Base-by-base conservation (phyloP, 2,329 filamentous ascomycete genomes). In the Didymellaceae sp. region DNA sequence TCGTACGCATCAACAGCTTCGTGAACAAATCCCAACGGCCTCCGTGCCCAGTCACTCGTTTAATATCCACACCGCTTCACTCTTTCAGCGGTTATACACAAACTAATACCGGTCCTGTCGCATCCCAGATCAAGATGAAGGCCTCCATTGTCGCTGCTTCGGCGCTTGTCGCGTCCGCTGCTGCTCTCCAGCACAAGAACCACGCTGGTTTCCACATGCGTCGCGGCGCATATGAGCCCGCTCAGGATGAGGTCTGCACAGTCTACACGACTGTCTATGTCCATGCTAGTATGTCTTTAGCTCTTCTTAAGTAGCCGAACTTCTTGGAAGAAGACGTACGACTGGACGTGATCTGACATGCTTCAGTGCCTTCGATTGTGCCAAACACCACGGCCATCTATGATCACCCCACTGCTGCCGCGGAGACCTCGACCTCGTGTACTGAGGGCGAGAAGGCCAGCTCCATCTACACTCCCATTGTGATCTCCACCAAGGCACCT, bases 351-450 rank as follows among this genome's bases (percentile, higher is more conserved):
- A 56, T n/a, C 62, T 65, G 30, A 65, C 48, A 41, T 40, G 9
- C 32, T 7, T 14, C 41, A 66, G 63, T 63, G 25, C 62, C 67
- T n/a, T 45, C 58, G 28, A 57, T 59, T 6, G 62, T 53, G 18
- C 52, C 58, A 17, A 70, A 69, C 62, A 59, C 63, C 22, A 65
- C 68, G 16, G 45, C 48, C 32, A 41, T 60, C 51, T 54, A 59
- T 38, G 58, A 62, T 21, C 45, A 44, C 14, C 63, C 64, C 13
- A 52, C 66, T 22, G 62, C 66, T 13, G 75, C 77, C 32, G 83
- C 88, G 24, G 88, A 88, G 74, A 83, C 82, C 56, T 91, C 91
- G 79, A 90, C 88, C 90, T 80, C 85, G 86, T 61, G 86, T 87
- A 52, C 88, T 82, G 61, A 92, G 88, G 56, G 68, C 89, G 59